Base-by-base conservation (phyloP, 1,284 basidiomycete genomes). In the Gomphus bonarii region DNA sequence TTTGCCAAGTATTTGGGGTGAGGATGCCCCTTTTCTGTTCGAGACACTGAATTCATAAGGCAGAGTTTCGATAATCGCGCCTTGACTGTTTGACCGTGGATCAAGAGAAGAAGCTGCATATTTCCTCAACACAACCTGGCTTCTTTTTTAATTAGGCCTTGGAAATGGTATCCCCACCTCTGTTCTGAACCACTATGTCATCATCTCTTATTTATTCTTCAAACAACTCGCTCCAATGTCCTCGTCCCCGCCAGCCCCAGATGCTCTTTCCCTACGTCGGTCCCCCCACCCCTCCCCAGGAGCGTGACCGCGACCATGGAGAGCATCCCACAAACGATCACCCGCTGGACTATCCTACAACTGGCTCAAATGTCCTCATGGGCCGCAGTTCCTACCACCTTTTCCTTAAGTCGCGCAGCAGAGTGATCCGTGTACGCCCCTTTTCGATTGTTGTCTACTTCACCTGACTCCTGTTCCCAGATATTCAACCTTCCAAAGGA, bases 331-430 rank as follows among this genome's bases (percentile, higher is more conserved):
- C 46, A 72, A 57, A 48, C 69, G 6, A 35, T 36, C 14, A 72
- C 75, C 7, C 70, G 71, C 18, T 57, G 71, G 1, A 70, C 71
- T 70, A 73, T 25, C 60, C 63, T 16, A 68, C 67, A 59, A 72
- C 70, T 61, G 70, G 69, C 61, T 61, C 65, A 43, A 61, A 61
- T 10, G 52, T 59, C 30, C 48, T 62, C 46, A 56, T 61, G 7
- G 55, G 53, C 49, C 60, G 65, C 25, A 62, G 65, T 50, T 65
- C 68, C 20, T 69, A 75, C 40, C 69, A 75, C 20, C 67, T 73
- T 11, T 82, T 82, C 60, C 63, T 77, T 22, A 64, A 69, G 25
- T 74, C 77, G 42, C 72, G 72, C 31, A 80, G 79, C 55, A 73
- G 80, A 57, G 77, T 75, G 28, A 70, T 80, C 31, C 73, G 72